These are phyloP conservation scores for Calonectria hawksworthii DNA, from an alignment of 2,329 filamentous ascomycete genomes.

Conservation along the genomic window DNA sequence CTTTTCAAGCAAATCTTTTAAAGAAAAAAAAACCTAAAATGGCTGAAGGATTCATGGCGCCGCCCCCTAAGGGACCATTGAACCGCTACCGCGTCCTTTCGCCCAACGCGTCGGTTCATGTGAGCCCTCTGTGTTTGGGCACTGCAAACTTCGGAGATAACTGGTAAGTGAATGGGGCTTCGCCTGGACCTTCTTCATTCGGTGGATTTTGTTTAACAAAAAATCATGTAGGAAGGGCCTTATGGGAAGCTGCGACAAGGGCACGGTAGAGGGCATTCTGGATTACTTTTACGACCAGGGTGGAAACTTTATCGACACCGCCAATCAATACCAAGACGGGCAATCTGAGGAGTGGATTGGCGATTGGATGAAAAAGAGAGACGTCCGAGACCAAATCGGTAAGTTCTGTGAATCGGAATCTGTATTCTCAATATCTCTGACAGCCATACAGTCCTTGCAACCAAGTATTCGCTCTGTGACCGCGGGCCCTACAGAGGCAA, in stretches of 20 bases:
- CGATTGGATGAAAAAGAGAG: constrained; percentile 61
- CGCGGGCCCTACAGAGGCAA: constrained; percentile 47
- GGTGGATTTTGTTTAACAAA: not conserved
- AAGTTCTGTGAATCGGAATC: not conserved
- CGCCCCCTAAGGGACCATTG: not conserved
- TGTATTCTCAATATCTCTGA: not conserved
- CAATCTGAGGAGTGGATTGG: constrained; percentile 65
- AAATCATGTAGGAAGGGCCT: not conserved
- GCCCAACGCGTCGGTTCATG: not conserved
- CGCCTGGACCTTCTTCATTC: not conserved
- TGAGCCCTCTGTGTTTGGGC: constrained; percentile 56
- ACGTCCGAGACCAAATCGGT: constrained; percentile 59
- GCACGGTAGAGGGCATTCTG: constrained; percentile 66
- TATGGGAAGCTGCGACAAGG: constrained; percentile 52
- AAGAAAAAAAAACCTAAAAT: not conserved
- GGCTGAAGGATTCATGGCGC: not conserved
- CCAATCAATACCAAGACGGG: constrained; percentile 63
- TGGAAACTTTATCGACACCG: constrained; percentile 74
- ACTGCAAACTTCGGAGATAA: constrained; percentile 60
- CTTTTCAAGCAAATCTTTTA: not conserved
- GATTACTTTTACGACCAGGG: constrained; percentile 67
- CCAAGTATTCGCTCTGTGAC: constrained; percentile 60
- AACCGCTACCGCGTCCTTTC: not conserved
- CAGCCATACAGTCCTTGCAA: constrained; percentile 50
- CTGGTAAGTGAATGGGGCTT: not conserved